Percentiles rank a stretch among this genome's conserved stretches.
These are phyloP conservation scores for Colletotrichum tofieldiae DNA, from an alignment of 2,329 filamentous ascomycete species.

Conservation along the genomic window DNA sequence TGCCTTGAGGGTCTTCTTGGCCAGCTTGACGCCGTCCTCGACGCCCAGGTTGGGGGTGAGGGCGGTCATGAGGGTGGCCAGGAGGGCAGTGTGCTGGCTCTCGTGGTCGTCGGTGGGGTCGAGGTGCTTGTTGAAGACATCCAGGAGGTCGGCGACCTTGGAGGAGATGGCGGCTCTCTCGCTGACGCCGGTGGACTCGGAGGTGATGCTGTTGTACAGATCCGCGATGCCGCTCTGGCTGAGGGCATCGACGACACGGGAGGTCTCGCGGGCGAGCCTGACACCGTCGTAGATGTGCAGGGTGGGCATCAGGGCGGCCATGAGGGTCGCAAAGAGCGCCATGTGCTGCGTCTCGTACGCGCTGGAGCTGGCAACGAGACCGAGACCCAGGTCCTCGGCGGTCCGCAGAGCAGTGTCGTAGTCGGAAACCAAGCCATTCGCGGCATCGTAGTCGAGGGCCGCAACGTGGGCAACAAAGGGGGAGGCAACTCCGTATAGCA, in stretches of 20 bases:
- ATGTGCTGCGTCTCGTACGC: slow-evolving; percentile 96
- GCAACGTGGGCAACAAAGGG: slow-evolving; percentile 95
- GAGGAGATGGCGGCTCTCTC: slow-evolving; percentile 81
- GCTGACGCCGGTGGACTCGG: slow-evolving; percentile 73
- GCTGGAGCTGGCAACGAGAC: slow-evolving; percentile 87
- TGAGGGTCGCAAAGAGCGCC: slow-evolving; percentile 87
- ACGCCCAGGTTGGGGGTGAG: slow-evolving; percentile 87
- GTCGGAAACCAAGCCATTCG: slow-evolving; percentile 84
- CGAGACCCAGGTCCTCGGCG: slow-evolving; percentile 91
- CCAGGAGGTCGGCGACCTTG: slow-evolving; percentile 79
- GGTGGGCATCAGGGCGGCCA: slow-evolving; percentile 85
- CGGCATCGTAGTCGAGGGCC: slow-evolving; percentile 85
- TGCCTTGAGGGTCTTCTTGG: slow-evolving; percentile 85
- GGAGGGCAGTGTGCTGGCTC: slow-evolving; percentile 92
- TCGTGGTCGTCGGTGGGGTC: slow-evolving; percentile 94
- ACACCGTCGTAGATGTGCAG: slow-evolving; percentile 93
- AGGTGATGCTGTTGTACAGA: slow-evolving; percentile 77
- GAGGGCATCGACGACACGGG: slow-evolving; percentile 86
- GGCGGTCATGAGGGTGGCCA: slow-evolving; percentile 85
- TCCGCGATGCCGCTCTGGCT: slow-evolving; percentile 79
- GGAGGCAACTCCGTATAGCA: slow-evolving; percentile 92
- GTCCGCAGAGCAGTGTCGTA: slow-evolving; percentile 86
- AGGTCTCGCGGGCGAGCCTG: slow-evolving; percentile 85
- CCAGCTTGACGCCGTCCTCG: slow-evolving; percentile 88
- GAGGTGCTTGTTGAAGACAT: slow-evolving; percentile 88